phyloP scores from a whole-genome alignment of 805 yeast genomes.

The Lipomyces yamanashiensis region DNA sequence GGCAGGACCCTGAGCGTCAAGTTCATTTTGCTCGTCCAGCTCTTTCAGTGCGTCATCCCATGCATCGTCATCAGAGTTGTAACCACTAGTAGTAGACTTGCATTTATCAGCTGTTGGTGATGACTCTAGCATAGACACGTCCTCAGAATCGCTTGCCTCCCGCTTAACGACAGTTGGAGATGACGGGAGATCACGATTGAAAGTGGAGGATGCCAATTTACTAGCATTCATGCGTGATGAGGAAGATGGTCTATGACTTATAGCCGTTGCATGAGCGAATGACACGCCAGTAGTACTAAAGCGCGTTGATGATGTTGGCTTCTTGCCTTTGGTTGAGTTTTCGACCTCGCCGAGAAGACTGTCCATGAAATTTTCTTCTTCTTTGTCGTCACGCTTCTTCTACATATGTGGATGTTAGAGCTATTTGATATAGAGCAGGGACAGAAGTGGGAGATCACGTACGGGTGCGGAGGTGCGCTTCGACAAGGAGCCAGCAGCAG shows the following conservation, averaged over 20 bases:
- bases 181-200: neutral
- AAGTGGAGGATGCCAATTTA: neutral
- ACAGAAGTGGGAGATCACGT: neutral
- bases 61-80: conserved; percentile 22
- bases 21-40: neutral
- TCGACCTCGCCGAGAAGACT: conserved; percentile 68
- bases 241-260: neutral
- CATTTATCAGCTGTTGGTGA: conserved; percentile 4
- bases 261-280: conserved; percentile 3
- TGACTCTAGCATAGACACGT: neutral
- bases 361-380: conserved; percentile 62
- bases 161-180: neutral
- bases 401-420: neutral
- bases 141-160: neutral
- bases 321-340: conserved; percentile 12
- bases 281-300: conserved; percentile 1
- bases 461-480: conserved; percentile 17
- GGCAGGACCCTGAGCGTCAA: neutral
- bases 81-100: neutral
- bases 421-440: neutral
- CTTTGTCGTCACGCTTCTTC: conserved; percentile 27
- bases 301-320: conserved; percentile 11
- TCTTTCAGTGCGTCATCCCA: conserved; percentile 17
- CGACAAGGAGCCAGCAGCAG: conserved; percentile 10
- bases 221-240: too few species aligned